Conservation (phyloP, 2,329 filamentous ascomycete genomes). For the Neurospora sp. region DNA sequence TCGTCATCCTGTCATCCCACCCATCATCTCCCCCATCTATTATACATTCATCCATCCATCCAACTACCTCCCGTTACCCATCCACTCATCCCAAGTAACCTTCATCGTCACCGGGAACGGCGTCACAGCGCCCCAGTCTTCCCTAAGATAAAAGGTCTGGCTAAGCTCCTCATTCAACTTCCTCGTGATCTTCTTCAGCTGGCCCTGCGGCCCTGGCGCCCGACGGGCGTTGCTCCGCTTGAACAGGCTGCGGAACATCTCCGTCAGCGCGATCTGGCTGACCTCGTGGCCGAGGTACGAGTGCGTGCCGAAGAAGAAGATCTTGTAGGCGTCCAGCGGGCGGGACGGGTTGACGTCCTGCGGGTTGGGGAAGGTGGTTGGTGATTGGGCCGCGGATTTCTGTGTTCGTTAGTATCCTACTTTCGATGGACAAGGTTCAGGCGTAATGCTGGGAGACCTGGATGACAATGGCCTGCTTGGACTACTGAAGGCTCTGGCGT, state of each 20-base stretch:
- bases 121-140: slow-evolving; percentile 48
- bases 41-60: slow-evolving; percentile 2
- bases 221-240: slow-evolving; percentile 49
- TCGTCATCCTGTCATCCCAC: too few relatives aligned
- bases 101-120: slow-evolving; percentile 45
- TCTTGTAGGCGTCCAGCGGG: slow-evolving; percentile 53
- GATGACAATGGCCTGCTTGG: too few relatives aligned
- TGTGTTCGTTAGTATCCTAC: slow-evolving; percentile 14
- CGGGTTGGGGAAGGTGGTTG: slow-evolving; percentile 50
- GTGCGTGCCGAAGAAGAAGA: slow-evolving; percentile 54
- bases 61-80: too few relatives aligned
- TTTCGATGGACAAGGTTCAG: too few relatives aligned
- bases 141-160: slow-evolving; percentile 50
- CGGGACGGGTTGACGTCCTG: slow-evolving; percentile 52
- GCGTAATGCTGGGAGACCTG: too few relatives aligned
- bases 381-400: slow-evolving; percentile 40
- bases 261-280: slow-evolving; percentile 51
- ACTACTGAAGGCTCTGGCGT: too few relatives aligned
- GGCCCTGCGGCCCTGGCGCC: slow-evolving; percentile 53
- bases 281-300: slow-evolving; percentile 52
- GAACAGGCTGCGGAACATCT: slow-evolving; percentile 60
- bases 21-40: neutral
- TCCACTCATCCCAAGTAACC: slow-evolving; percentile 36
- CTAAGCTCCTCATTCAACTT: slow-evolving; percentile 27
- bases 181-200: slow-evolving; percentile 54